These are phyloP conservation scores for Populus davidiana DNA, from an alignment of 345 rosid species.

Conservation along the genomic window DNA sequence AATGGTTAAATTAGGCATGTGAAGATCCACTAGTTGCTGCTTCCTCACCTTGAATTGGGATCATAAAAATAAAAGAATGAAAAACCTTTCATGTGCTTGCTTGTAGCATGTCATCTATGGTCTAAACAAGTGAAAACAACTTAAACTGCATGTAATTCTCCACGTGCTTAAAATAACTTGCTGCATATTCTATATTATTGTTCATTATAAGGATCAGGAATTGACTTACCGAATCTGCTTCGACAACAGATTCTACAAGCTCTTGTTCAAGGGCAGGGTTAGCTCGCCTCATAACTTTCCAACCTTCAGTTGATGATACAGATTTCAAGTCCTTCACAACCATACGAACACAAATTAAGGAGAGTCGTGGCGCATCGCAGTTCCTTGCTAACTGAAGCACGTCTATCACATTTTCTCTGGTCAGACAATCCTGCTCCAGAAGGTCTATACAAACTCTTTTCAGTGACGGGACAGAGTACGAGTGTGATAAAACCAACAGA, in stretches of 20 bases:
- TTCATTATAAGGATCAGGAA: constrained; percentile 6
- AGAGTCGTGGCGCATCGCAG: constrained; percentile 66
- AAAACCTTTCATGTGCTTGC: background rate
- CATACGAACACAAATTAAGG: constrained; percentile 55
- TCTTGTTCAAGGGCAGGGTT: constrained; percentile 78
- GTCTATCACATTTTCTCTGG: constrained; percentile 73
- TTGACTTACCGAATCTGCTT: constrained; percentile 61
- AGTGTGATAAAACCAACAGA: constrained; percentile 74
- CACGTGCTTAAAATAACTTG: background rate
- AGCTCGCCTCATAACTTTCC: constrained; percentile 69
- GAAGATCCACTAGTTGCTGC: background rate
- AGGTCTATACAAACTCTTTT: constrained; percentile 54
- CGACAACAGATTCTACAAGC: constrained; percentile 62
- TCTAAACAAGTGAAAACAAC: background rate
- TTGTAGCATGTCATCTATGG: background rate
- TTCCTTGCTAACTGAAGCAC: constrained; percentile 73
- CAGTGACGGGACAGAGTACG: constrained; percentile 57
- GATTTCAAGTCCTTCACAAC: constrained; percentile 69
- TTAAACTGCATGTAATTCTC: background rate
- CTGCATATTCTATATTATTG: background rate
- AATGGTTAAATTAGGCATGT: background rate
- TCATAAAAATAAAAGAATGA: background rate
- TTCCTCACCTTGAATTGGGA: background rate
- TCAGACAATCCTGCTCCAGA: constrained; percentile 58
- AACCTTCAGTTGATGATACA: constrained; percentile 69